A percentile compares a stretch with the other conserved stretches of the same genome.
Conservation (phyloP, 306 rosid genomes). For the Vicia faba region DNA sequence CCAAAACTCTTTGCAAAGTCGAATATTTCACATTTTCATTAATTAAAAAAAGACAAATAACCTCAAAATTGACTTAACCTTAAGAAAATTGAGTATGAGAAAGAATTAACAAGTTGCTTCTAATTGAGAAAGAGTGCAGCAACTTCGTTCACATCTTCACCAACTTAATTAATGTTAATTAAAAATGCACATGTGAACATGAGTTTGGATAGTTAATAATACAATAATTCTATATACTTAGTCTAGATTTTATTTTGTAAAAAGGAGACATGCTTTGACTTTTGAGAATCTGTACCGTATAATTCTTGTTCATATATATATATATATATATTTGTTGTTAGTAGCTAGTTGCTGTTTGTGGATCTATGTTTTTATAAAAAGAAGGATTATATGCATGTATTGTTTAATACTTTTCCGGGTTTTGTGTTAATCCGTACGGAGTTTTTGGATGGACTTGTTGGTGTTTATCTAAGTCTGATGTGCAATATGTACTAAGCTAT, state of each 20-base stretch:
- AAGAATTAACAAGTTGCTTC: neutral
- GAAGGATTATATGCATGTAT: neutral
- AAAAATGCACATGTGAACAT: conserved; percentile 11
- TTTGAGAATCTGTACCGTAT: neutral
- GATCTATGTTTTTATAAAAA: neutral
- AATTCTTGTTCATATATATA: neutral
- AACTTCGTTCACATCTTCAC: neutral
- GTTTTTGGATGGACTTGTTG: too few species aligned
- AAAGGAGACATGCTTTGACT: neutral
- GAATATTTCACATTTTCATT: neutral
- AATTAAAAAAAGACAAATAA: neutral
- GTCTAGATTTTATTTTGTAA: neutral
- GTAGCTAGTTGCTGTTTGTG: neutral
- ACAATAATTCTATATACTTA: neutral
- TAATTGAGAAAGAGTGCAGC: conserved; percentile 1
- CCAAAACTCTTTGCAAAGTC: conserved; percentile 1
- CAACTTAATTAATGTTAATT: neutral
- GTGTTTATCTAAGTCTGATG: too few species aligned
- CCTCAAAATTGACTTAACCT: neutral
- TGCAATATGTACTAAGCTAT: too few species aligned
- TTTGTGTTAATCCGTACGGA: neutral
- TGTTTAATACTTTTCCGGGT: neutral
- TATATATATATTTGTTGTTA: neutral
- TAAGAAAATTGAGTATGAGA: neutral
- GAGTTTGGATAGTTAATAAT: neutral